Evolutionary conservation across 495 filamentous ascomycete genomes (phyloP).

Genomic region (Staphylotrichum tortipilum): DNA sequence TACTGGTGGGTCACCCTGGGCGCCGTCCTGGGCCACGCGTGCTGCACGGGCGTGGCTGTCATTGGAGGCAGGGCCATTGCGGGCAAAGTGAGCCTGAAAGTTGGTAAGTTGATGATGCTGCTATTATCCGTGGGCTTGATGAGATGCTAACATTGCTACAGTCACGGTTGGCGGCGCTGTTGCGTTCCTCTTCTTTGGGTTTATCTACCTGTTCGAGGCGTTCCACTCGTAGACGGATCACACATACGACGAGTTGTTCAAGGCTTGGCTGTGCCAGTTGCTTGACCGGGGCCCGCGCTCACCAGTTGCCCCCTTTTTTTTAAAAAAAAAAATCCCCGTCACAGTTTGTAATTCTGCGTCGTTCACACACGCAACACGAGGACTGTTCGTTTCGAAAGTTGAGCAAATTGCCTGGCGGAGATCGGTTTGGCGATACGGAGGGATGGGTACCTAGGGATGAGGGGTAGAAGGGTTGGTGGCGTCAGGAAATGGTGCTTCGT

Average conservation of each 20-base stretch:
- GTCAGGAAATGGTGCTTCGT: too few species aligned
- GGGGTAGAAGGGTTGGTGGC: neutral
- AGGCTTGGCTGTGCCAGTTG: slow-evolving; percentile 14
- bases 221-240: slow-evolving; percentile 43
- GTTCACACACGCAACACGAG: slow-evolving; percentile 1
- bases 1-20: slow-evolving; percentile 98
- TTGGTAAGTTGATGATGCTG: slow-evolving; percentile 59
- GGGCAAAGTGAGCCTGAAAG: slow-evolving; percentile 86
- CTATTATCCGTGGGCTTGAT: neutral
- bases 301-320: too few species aligned
- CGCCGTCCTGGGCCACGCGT: slow-evolving; percentile 74
- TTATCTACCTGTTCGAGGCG: slow-evolving; percentile 84
- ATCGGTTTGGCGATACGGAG: neutral
- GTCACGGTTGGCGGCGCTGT: slow-evolving; percentile 92
- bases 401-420: neutral
- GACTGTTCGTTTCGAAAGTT: slow-evolving; percentile 3
- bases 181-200: slow-evolving; percentile 81
- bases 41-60: slow-evolving; percentile 90
- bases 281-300: neutral
- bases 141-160: slow-evolving; percentile 33
- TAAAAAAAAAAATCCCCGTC: too few species aligned
- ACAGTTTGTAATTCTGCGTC: slow-evolving; percentile 17
- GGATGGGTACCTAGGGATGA: neutral
- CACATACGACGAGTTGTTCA: neutral
- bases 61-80: slow-evolving; percentile 88